Base-by-base conservation (phyloP, 129 eudicot genomes). In the Logfia minima region DNA sequence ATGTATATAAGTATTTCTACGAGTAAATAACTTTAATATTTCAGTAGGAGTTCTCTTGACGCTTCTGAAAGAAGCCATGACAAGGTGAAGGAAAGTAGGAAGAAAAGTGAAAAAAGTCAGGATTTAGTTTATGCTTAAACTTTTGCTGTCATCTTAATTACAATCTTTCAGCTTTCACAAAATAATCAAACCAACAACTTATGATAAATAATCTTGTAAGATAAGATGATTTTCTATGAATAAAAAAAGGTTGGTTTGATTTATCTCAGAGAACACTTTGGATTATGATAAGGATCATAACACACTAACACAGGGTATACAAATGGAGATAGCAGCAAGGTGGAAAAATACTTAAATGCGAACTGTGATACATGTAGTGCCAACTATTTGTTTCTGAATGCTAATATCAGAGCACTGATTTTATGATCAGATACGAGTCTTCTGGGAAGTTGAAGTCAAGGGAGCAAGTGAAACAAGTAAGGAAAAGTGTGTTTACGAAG, bases 31-130 rank as follows among this genome's bases (percentile, higher is more conserved):
- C 23, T 34, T 64, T 18, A 41, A 24, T 39, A n/a, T n/a, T 43
- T 19, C 18, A 64, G 10, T 62, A 64, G 71, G 67, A 11, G 59
- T 39, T 74, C 58, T 70, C 19, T 45, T 65, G 71, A 31, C 39
- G 59, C 70, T 23, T 24, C 11, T 75, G 72, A 75, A 65, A 59
- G 65, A 48, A 66, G 13, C 59, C 75, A 35, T 9, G 65, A 52
- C 26, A 68, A 68, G 35, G 21, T 66, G 58, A 55, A 64, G 72
- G 16, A 77, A 74, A 55, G 8, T 43, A 68, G 55, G 63, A 77
- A 77, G 81, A 77, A 68, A 56, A 53, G 16, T 22, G 68, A 24
- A 19, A 28, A 17, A 48, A 10, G 65, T 24, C 64, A 29, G 60
- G 41, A 75, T n/a, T 74, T 29, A 7, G 34, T 24, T 28, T 28